Conservation (phyloP, 495 filamentous ascomycete genomes). For the Pseudotulostoma volvatum region DNA sequence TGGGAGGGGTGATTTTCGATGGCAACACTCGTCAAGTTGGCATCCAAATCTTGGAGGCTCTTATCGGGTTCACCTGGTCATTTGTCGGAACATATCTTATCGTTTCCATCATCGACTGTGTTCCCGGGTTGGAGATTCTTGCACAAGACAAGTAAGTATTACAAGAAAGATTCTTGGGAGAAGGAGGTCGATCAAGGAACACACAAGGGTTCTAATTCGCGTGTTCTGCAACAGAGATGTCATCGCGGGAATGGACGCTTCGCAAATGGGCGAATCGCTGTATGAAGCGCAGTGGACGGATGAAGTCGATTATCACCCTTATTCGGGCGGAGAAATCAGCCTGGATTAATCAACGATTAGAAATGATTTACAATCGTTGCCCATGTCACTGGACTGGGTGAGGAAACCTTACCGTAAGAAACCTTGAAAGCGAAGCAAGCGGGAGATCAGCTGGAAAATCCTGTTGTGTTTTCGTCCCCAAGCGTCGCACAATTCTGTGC, state of each 20-base stretch:
- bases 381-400: too few relatives aligned
- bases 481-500: too few relatives aligned
- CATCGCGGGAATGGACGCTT: slow-evolving; percentile 28
- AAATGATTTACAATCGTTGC: too few relatives aligned
- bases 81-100: slow-evolving; percentile 18
- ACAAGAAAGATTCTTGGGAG: background rate
- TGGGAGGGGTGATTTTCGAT: slow-evolving; percentile 28
- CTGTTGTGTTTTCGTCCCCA: too few relatives aligned
- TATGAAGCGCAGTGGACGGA: slow-evolving; percentile 21
- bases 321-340: too few relatives aligned
- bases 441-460: too few relatives aligned
- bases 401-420: too few relatives aligned
- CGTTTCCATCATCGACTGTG: slow-evolving; percentile 16
- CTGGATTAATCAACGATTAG: too few relatives aligned
- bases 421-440: too few relatives aligned
- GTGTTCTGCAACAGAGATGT: slow-evolving; percentile 17
- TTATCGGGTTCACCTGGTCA: slow-evolving; percentile 23
- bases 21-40: slow-evolving; percentile 38
- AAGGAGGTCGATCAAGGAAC: too few relatives aligned
- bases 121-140: slow-evolving; percentile 20
- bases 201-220: background rate
- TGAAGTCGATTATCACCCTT: slow-evolving; percentile 31
- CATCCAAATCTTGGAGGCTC: slow-evolving; percentile 30
- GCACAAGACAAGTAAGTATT: slow-evolving; percentile 17
- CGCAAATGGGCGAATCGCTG: slow-evolving; percentile 32